phyloP scores from a whole-genome alignment of 306 rosid species.

The Luffa aegyptiaca region DNA sequence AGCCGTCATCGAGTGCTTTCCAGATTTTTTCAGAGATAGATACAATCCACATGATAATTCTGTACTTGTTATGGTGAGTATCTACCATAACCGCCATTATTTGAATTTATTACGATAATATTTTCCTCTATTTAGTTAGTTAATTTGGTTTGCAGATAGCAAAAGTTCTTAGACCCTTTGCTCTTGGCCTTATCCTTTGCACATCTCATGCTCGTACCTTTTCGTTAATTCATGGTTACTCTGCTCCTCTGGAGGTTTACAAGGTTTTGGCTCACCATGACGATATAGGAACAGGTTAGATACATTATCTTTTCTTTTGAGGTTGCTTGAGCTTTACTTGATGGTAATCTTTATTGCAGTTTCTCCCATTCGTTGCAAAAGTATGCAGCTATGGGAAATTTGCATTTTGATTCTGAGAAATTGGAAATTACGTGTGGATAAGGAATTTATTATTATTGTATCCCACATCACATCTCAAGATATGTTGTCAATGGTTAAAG shows the following conservation, averaged over 20 bases:
- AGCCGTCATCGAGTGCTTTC: constrained; percentile 92
- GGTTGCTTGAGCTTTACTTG: background rate
- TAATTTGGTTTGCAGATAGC: constrained; percentile 42
- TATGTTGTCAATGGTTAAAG: background rate
- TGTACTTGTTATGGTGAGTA: constrained; percentile 43
- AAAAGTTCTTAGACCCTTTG: constrained; percentile 63
- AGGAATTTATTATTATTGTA: background rate
- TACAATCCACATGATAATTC: constrained; percentile 37
- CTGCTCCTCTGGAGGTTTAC: constrained; percentile 88
- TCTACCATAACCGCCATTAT: background rate
- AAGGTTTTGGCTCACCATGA: constrained; percentile 83
- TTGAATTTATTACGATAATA: background rate
- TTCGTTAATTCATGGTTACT: constrained; percentile 84
- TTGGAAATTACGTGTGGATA: too few species aligned
- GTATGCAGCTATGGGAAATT: background rate
- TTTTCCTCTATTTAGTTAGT: constrained; percentile 9
- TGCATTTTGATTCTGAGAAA: background rate
- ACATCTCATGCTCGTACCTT: constrained; percentile 95
- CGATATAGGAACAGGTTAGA: constrained; percentile 51
- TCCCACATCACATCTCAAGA: background rate
- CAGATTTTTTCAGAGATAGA: constrained; percentile 66
- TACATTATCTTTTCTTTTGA: background rate
- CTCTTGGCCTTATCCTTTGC: constrained; percentile 66
- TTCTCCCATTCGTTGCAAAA: background rate
- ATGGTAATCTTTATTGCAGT: background rate